Percentiles rank a stretch among this genome's conserved stretches.
phyloP scores from a whole-genome alignment of 2,329 filamentous ascomycete genomes.

The Thielaviopsis euricoi region DNA sequence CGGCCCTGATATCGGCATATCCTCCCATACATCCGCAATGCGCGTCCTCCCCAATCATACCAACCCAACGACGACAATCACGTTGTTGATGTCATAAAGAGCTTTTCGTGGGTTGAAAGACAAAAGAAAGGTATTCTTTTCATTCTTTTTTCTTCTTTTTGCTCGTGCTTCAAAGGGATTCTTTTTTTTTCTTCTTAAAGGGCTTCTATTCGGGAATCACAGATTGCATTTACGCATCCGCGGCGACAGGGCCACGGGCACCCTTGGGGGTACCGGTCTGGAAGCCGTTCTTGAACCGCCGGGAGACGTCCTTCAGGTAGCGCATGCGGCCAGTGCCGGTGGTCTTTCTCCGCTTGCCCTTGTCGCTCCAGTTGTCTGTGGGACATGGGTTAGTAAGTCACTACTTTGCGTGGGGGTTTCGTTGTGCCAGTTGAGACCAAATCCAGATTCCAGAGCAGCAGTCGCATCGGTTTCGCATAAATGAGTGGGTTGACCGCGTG shows the following conservation, averaged over 20 bases:
- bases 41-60: not conserved
- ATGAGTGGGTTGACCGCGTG: too few relatives aligned
- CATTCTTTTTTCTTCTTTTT: slow-evolving; percentile 10
- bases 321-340: slow-evolving; percentile 92
- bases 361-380: slow-evolving; percentile 98
- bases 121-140: slow-evolving; percentile 3
- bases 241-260: slow-evolving; percentile 45
- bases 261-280: slow-evolving; percentile 76
- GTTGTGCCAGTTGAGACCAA: not conserved
- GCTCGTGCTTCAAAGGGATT: slow-evolving; percentile 10
- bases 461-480: not conserved
- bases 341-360: slow-evolving; percentile 99
- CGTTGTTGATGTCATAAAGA: not conserved
- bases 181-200: slow-evolving; percentile 15
- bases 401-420: not conserved
- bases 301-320: slow-evolving; percentile 81
- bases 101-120: not conserved
- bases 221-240: slow-evolving; percentile 20
- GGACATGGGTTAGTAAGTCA: slow-evolving; percentile 2
- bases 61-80: not conserved
- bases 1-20: not conserved
- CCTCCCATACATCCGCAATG: not conserved
- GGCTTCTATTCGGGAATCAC: slow-evolving; percentile 13
- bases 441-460: not conserved
- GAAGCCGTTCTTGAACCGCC: slow-evolving; percentile 97